Percentiles rank a stretch among this genome's conserved stretches.
phyloP scores from a whole-genome alignment of 306 rosid species.

The barrel medic (Medicago truncatula) region MtrunA17r5.0-ANR NC_053047.1:34175501-34176000 shows the following conservation, averaged over 20 bases:
- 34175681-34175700: no score
- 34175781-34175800: no score
- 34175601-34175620: neutral
- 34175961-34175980: constrained; percentile 13
- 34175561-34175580: neutral
- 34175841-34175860: no score
- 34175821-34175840: no score
- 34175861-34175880: constrained; percentile 3
- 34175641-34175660: neutral
- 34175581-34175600: neutral
- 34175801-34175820: no score
- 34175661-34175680: no score
- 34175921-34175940: neutral
- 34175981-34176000: neutral
- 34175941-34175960: neutral
- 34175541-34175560: neutral
- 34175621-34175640: neutral
- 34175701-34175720: no score
- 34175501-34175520: constrained; percentile 43
- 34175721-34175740: no score
- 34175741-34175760: no score
- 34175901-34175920: neutral
- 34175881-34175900: neutral
- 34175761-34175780: no score
- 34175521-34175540: constrained; percentile 39